These are phyloP conservation scores for Saturnispora mendoncae DNA, from an alignment of 805 yeast species.

Conservation along the genomic window DNA sequence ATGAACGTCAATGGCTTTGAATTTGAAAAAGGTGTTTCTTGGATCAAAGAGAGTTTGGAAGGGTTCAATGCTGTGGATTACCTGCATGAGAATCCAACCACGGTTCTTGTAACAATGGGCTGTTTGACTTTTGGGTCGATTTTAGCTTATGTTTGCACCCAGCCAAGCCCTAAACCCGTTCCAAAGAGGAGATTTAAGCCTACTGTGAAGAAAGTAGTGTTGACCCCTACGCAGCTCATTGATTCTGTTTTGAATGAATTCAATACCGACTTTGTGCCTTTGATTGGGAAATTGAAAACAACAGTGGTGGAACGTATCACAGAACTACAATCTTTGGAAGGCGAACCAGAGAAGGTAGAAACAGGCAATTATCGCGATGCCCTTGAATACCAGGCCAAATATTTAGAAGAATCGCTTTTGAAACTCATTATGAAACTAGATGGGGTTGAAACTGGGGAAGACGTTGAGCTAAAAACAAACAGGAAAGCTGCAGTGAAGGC, in stretches of 20 bases:
- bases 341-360: slow-evolving; percentile 3
- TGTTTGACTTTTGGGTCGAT: not conserved
- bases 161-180: slow-evolving; percentile 16
- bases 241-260: slow-evolving; percentile 2
- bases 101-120: not conserved
- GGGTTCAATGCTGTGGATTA: not conserved
- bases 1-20: not conserved
- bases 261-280: slow-evolving; percentile 1
- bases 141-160: not conserved
- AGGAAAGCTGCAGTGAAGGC: slow-evolving; percentile 52
- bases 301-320: slow-evolving; percentile 11
- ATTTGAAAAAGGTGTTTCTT: not conserved
- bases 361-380: slow-evolving; percentile 19
- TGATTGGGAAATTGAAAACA: not conserved
- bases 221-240: slow-evolving; percentile 13
- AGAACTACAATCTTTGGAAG: not conserved
- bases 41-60: not conserved
- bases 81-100: not conserved
- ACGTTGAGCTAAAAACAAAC: slow-evolving; percentile 42
- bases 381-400: slow-evolving; percentile 42
- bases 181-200: no score
- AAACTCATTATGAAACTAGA: slow-evolving; percentile 61
- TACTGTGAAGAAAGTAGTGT: no score
- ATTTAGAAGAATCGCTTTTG: slow-evolving; percentile 57
- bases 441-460: slow-evolving; percentile 40